Evolutionary conservation across 805 yeast species (phyloP), one percentile per base, ranked within the genome.

Genomic region (Candida nanaspora): DNA sequence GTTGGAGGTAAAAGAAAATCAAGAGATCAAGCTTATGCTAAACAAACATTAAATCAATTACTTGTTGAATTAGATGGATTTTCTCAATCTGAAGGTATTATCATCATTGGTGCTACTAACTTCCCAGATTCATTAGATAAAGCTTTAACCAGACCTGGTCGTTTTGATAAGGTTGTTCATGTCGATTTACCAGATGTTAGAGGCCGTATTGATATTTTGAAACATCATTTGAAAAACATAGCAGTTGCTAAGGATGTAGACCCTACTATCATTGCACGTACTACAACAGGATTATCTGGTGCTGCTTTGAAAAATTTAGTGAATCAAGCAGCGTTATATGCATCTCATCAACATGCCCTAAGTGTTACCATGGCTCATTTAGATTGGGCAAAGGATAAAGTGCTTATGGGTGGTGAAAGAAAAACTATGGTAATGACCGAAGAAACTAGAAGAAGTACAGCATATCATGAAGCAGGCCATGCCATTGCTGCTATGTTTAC

Each of bases 321-420:
- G 32, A 93, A 93, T 65, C 97, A 93, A 63, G 99, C 99, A 14
- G 99, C 99, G 3, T 88, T 93, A 36, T 83, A 84, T 58, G 99
- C 98, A 0, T 87, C 97, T 23, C 96, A 88, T 57, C 78, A 82
- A 54, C 83, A 86, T 49, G 98, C 98, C 1, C 75, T 87, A 29
- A 74, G 89, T 20, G 98, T 93, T 22, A 86, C 82, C 56, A 85
- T 87, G 95, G 60, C 63, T 35, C 98, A 93, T 63, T 80, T 93
- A 47, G 99, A 93, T 63, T 93, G 98, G 98, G 98, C 99, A 33
- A 93, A 93, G 63, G 99, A 93, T 65, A 93, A 93, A 66, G 93
- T 94, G 42, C 69, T 94, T 57, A 80, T 93, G 85, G 99, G 99
- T 40, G 98, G 98, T 29, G 99, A 95, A 52, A 84, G 95, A 62